Base-by-base conservation (phyloP, 345 rosid species). In the Rhizophora apiculata region DNA sequence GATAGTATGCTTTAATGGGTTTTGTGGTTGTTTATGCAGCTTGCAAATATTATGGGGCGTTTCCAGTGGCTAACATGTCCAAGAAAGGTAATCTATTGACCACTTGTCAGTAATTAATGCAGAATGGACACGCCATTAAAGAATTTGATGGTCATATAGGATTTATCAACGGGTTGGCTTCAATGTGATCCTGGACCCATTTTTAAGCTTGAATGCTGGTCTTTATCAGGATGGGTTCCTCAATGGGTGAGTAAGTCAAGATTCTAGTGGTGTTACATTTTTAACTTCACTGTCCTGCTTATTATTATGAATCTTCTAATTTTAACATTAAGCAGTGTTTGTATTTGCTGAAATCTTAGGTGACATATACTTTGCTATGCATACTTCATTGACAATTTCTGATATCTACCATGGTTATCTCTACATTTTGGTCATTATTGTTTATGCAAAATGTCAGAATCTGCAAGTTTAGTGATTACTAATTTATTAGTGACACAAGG, bases 61-160 rank as follows among this genome's bases (percentile, higher is more conserved):
- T 92, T 79, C 71, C 89, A 85, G 76, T 95, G 99, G 99, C 79
- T 85, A 63, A 95, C 99, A 67, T 95, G 99, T 85, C 97, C 97
- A 15, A 74, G 99, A 67, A 90, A 90, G 95, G 99, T 90, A 85
- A 76, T 78, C 73, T 49, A 24, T 65, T 57, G 27, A 53, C 68
- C 29, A 55, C 67, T 62, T 64, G 51, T 20, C 19, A 39, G 8
- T 31, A 22, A 29, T 51, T 51, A 6, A 5, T 24, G 48, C 24
- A n/a, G 20, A 58, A 46, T 37, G 64, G 16, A 37, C 32, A 60
- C 59, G 52, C 21, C 55, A 18, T 51, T 53, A 18, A 43, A 53
- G 61, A 30, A 67, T n/a, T 27, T 74, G 70, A 68, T 69, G 32
- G 52, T 64, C 34, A 43, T 59, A 70, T 88, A 95, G 99, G 98